A percentile compares a stretch with the other conserved stretches of the same genome.
phyloP scores from a whole-genome alignment of 1,139 yeast genomes.

The Scheffersomyces insectosa region DNA sequence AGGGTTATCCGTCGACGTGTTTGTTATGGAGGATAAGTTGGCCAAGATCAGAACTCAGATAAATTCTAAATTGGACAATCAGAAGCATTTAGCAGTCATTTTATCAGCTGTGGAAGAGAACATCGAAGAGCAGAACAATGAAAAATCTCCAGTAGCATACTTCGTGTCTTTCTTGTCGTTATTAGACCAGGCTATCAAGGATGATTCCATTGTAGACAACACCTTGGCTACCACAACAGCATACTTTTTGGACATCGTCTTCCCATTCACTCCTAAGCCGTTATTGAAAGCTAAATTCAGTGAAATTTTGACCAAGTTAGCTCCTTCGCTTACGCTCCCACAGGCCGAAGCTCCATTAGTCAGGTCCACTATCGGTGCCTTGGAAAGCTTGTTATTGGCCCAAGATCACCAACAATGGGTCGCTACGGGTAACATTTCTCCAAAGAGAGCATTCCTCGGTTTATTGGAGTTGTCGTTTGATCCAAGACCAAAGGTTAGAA shows the following conservation, averaged over 20 bases:
- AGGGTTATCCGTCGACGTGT: slow-evolving; percentile 30
- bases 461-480: slow-evolving; percentile 79
- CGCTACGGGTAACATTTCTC: slow-evolving; percentile 57
- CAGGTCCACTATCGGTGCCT: slow-evolving; percentile 80
- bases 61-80: slow-evolving; percentile 78
- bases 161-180: slow-evolving; percentile 81
- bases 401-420: slow-evolving; percentile 83
- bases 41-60: slow-evolving; percentile 70
- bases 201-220: slow-evolving; percentile 55
- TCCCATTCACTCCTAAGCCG: slow-evolving; percentile 71
- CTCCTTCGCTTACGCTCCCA: slow-evolving; percentile 72
- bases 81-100: slow-evolving; percentile 70
- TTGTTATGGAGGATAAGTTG: slow-evolving; percentile 67
- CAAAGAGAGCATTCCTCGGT: slow-evolving; percentile 80
- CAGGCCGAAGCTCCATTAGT: slow-evolving; percentile 83
- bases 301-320: slow-evolving; percentile 75
- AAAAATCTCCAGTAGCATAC: slow-evolving; percentile 67
- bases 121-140: slow-evolving; percentile 67
- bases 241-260: slow-evolving; percentile 77
- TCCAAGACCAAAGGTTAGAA: slow-evolving; percentile 92
- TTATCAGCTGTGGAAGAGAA: slow-evolving; percentile 90
- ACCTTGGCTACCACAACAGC: slow-evolving; percentile 73
- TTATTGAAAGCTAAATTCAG: slow-evolving; percentile 72
- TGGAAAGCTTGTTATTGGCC: slow-evolving; percentile 75
- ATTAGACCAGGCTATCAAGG: slow-evolving; percentile 68